Evolutionary conservation across 1,139 yeast genomes (phyloP), one percentile per base, ranked within the genome.

Genomic region (Yarrowia galli): DNA sequence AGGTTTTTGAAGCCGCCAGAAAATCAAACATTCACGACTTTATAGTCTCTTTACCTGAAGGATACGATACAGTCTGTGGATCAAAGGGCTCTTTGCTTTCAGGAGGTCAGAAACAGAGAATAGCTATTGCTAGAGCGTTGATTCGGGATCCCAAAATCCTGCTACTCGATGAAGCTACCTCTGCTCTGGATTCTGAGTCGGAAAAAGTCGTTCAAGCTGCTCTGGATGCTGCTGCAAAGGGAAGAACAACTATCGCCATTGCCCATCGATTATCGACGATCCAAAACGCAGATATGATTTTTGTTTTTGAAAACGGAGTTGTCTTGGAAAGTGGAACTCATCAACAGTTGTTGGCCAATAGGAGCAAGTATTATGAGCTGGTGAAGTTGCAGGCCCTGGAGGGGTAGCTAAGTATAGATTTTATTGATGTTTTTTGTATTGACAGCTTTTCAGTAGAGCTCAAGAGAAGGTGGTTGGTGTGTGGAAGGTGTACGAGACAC

Each of bases 221-320:
- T 0, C 75, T 87, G 69, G 86, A 84, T 70, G 83, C 85, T 69
- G 82, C 81, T 13, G 85, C 89, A 66, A 86, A 89, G 54, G 91
- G 90, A 43, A 82, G 91, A 79, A 92, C 97, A 0, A 92, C 96
- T 0, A 89, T 92, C 40, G 91, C 97, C 1, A 90, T 92, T 73
- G 97, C 97, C 0, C 98, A 92, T 78, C 83, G 98, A 73, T 81
- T 90, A 79, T 91, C 97, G 0, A 92, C 97, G 0, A 90, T 93
- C 46, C 92, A 96, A 46, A 91, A 93, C 75, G 98, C 98, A 0
- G 98, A 93, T 77, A 83, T 97, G 73, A 84, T 93, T 67, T 91
- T 93, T 68, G 98, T 93, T 13, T 79, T 95, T 68, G 86, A 85
- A 66, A 80, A 82, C 56, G 98, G 97, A 3, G 79, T 79, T 51